A percentile compares a stretch with the other conserved stretches of the same genome.
These are phyloP conservation scores for Amphirosellinia nigrospora DNA, from an alignment of 495 filamentous ascomycete genomes.

Conservation along the genomic window DNA sequence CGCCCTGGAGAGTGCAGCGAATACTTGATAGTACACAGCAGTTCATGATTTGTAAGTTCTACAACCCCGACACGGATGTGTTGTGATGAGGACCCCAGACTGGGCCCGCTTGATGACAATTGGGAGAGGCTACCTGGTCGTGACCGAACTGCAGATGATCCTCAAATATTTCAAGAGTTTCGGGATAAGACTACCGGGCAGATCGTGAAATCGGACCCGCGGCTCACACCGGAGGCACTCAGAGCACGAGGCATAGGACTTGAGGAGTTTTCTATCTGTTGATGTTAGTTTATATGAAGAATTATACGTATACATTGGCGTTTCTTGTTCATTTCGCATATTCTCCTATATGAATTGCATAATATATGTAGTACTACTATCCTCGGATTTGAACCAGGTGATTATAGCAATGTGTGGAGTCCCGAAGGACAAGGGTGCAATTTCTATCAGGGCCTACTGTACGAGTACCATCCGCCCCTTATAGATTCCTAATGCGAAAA, in stretches of 20 bases:
- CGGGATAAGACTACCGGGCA: not conserved
- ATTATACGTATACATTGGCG: too few relatives aligned
- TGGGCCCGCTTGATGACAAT: not conserved
- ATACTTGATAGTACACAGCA: not conserved
- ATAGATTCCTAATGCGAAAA: too few relatives aligned
- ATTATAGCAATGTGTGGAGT: too few relatives aligned
- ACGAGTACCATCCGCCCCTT: too few relatives aligned
- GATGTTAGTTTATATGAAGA: too few relatives aligned
- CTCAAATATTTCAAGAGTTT: slow-evolving; percentile 1
- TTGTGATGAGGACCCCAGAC: not conserved
- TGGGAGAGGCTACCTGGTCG: not conserved
- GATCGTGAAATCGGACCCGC: not conserved
- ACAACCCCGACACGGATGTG: not conserved
- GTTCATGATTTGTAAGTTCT: not conserved
- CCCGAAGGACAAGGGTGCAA: too few relatives aligned
- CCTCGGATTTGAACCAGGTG: too few relatives aligned
- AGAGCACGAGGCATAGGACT: not conserved
- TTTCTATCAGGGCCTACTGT: too few relatives aligned
- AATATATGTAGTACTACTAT: too few relatives aligned
- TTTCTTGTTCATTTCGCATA: too few relatives aligned
- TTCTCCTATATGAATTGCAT: too few relatives aligned
- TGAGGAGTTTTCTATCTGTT: not conserved
- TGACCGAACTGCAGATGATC: not conserved
- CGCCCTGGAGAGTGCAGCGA: not conserved
- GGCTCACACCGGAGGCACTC: not conserved